Base-by-base conservation (phyloP, 345 rosid species). In the Clarkia xantiana region DNA sequence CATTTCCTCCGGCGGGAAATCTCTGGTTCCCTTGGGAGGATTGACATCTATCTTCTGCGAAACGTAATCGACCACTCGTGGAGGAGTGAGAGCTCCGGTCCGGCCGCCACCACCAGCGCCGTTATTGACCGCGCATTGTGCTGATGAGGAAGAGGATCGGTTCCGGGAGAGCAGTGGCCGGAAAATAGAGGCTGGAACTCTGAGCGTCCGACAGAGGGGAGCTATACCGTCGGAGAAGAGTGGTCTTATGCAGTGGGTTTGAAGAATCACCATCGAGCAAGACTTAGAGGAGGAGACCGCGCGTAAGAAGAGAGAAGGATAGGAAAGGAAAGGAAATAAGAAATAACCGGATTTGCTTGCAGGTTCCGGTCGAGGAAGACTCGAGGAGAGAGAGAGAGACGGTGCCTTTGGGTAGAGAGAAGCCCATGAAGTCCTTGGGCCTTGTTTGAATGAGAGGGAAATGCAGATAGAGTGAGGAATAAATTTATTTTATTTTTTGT, bases 11-110 rank as follows among this genome's bases (percentile, higher is more conserved):
- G 94, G 96, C 42, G 94, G 77, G 69, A 86, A 86, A 69, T 86
- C 98, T 17, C 96, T 76, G 55, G 98, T 91, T 3, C 96, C 94
- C 68, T 79, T 83, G 16, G 94, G 96, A 39, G 94, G 96, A 70
- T 86, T 83, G 9, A 81, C 93, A 48, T 91, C 89, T 47, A 91
- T 81, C 60, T 58, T 82, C 65, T 76, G 69, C 8, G 71, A 76
- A 3, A 75, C 77, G 11, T 73, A 82, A 7, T 25, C 48, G 22
- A 25, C 29, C n/a, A 66, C 59, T 54, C 78, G 47, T 2, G 84
- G 66, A 45, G 80, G 75, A 14, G 77, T 54, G 14, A 71, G 39
- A 3, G 84, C 85, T 8, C 80, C 91, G n/a, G 81, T 75, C 68
- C 95, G 72, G 8, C 78, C 76, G 9, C 62, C 64, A 15, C 50